These are phyloP conservation scores for Stentor coeruleus DNA, from an alignment of 73 alveolate species.

Conservation along the genomic window DNA sequence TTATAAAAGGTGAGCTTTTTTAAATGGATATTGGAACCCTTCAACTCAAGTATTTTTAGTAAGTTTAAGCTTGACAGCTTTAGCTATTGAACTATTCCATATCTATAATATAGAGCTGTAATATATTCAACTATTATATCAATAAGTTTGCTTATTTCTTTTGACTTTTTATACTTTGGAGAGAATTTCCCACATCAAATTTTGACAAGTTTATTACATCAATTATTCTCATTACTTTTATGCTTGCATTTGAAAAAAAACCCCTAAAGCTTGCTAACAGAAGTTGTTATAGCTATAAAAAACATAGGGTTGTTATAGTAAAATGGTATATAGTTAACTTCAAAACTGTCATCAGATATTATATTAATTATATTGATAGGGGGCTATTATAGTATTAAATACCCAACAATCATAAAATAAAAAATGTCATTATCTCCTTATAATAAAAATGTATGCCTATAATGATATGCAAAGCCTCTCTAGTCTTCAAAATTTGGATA, in stretches of 20 bases:
- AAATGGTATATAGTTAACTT: not conserved
- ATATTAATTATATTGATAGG: too few species aligned
- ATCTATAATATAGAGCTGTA: not conserved
- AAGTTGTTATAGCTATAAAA: not conserved
- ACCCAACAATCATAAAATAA: too few species aligned
- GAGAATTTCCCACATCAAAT: constrained; percentile 22
- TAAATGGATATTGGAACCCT: not conserved
- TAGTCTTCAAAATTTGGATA: too few species aligned
- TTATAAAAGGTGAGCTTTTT: not conserved
- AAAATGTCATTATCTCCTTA: too few species aligned
- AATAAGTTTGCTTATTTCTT: not conserved
- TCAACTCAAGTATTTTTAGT: not conserved
- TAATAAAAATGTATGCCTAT: too few species aligned
- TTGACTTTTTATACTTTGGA: not conserved
- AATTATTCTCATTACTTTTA: not conserved
- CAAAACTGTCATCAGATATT: too few species aligned
- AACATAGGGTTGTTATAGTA: not conserved
- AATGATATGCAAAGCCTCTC: too few species aligned
- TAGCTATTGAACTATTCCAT: not conserved
- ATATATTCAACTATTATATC: not conserved
- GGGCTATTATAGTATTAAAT: too few species aligned
- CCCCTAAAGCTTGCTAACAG: not conserved
- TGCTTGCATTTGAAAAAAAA: not conserved
- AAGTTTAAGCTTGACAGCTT: not conserved
- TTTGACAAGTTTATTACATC: not conserved